Evolutionary conservation across 805 yeast species (phyloP).

Genomic region (Schwanniomyces yamadae): DNA sequence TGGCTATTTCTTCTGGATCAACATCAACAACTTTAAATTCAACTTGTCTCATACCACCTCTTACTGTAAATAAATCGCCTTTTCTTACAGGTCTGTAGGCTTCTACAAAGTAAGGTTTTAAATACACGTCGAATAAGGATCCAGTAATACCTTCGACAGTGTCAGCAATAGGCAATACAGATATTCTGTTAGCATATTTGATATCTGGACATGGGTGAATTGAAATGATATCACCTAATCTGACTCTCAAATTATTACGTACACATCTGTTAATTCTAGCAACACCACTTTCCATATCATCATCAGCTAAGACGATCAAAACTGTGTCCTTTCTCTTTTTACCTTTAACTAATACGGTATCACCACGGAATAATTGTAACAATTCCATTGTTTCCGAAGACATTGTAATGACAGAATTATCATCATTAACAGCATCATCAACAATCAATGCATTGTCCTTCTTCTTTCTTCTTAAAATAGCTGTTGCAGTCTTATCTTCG

Average conservation of each 20-base stretch:
- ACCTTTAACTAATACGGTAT: conserved; percentile 95
- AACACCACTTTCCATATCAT: conserved; percentile 93
- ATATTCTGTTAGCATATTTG: conserved; percentile 92
- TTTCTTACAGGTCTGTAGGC: conserved; percentile 98
- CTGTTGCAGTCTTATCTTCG: conserved; percentile 86
- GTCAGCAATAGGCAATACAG: conserved; percentile 95
- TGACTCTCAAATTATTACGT: conserved; percentile 89
- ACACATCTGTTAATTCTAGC: conserved; percentile 94
- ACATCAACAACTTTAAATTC: conserved; percentile 98
- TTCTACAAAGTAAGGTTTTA: conserved; percentile 97
- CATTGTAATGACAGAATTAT: conserved; percentile 94
- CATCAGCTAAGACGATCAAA: conserved; percentile 91
- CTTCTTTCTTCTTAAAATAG: conserved; percentile 95
- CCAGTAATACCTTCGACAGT: conserved; percentile 98
- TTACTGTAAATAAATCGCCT: conserved; percentile 92
- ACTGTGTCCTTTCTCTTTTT: conserved; percentile 98
- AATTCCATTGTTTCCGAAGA: conserved; percentile 93
- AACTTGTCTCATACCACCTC: conserved; percentile 99
- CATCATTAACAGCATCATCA: conserved; percentile 96
- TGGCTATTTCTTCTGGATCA: conserved; percentile 95
- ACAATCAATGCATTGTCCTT: conserved; percentile 92
- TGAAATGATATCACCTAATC: conserved; percentile 89
- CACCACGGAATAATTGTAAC: conserved; percentile 94
- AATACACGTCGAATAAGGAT: conserved; percentile 89
- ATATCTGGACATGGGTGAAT: conserved; percentile 97